Evolutionary conservation across 108 stramenopile genomes (phyloP), one percentile per base, ranked within the genome.

Genomic region (Ochromonas danica): DNA sequence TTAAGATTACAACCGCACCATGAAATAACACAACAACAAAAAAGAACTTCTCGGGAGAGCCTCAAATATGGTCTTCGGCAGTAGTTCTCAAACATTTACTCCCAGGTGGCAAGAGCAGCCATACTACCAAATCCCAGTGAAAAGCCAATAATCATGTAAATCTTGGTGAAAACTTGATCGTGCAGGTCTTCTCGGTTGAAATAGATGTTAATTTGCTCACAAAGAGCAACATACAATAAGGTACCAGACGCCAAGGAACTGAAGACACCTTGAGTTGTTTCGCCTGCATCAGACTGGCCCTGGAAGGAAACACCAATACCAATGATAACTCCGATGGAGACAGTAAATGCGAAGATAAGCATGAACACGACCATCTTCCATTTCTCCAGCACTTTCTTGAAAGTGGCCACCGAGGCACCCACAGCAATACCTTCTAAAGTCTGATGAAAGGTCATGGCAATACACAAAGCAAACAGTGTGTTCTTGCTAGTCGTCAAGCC

Each of bases 401-500:
- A 35, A 25, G 3, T 33, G 6, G 6, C 31, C 6, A 67, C 25
- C 3, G 35, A 6, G 10, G 6, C 35, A 35, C 63, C 63, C 10
- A 67, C 6, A 10, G 14, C 63, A 28, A 67, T 35, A 10, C 63
- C 63, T 36, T 67, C 63, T 10, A 67, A 6, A 33, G 25, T 14
- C 31, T 67, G 63, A 67, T 67, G 63, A 36, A 67, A 67, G 30
- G 33, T 31, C 17, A 67, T 28, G 17, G 63, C 63, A 10, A 67
- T 67, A 22, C 3, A 36, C 17, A 67, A 25, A 36, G 35, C 63
- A 67, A 6, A 3, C 3, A 67, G 27, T 14, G 63, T 67, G 6
- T 6, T 22, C 6, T 6, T 51, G 22, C 45, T 22, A 51, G 14
- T 51, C 25, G 6, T 6, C 6, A 67, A 36, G 25, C 63, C 63